These are phyloP conservation scores for Hortiboletus campestris DNA, from an alignment of 768 basidiomycete species.

Conservation along the genomic window DNA sequence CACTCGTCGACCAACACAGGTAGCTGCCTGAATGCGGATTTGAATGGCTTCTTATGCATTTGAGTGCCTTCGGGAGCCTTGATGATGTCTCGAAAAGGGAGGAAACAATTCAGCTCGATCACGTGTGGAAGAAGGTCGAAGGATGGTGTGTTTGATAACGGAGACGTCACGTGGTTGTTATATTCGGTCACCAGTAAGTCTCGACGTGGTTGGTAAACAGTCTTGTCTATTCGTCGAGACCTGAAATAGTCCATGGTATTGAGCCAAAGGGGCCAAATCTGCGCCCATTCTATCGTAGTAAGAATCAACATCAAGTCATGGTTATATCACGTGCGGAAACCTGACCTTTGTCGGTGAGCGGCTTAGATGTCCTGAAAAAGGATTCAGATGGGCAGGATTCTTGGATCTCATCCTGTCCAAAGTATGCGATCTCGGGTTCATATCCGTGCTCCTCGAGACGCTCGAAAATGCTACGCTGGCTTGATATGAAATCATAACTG, in stretches of 20 bases:
- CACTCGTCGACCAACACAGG: background rate
- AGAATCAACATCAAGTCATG: background rate
- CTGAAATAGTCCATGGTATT: background rate
- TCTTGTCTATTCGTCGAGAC: background rate
- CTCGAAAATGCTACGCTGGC: constrained; percentile 7
- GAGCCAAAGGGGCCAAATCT: background rate
- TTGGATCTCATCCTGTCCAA: background rate
- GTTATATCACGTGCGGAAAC: background rate
- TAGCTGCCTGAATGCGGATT: constrained; percentile 7
- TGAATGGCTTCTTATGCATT: background rate
- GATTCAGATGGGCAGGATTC: background rate
- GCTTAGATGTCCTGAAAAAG: constrained; percentile 6
- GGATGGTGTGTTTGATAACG: background rate
- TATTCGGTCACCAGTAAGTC: background rate
- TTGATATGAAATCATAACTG: background rate
- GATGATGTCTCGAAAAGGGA: constrained; percentile 1
- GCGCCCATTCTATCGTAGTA: background rate
- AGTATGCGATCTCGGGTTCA: background rate
- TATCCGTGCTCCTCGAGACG: constrained; percentile 10
- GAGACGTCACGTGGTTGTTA: background rate
- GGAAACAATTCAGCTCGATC: background rate
- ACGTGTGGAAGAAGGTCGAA: constrained; percentile 1
- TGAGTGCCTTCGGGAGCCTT: background rate
- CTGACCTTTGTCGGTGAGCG: constrained; percentile 9
- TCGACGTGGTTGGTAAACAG: constrained; percentile 5